These are phyloP conservation scores for Holtermannia corniformis DNA, from an alignment of 768 basidiomycete genomes.

Conservation along the genomic window DNA sequence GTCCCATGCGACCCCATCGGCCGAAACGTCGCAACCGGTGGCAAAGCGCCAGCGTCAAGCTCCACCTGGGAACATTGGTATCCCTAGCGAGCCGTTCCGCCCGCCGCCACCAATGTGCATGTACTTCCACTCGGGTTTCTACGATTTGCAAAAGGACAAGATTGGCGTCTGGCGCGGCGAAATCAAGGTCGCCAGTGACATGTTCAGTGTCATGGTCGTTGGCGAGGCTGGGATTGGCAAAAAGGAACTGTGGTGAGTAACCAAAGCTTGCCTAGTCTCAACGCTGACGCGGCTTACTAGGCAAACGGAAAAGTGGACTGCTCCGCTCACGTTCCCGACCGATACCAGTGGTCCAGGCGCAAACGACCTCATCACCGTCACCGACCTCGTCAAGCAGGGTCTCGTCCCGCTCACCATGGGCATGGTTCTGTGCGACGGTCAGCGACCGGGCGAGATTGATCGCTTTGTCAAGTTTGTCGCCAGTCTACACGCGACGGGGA, in stretches of 20 bases:
- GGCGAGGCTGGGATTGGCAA: constrained; percentile 24
- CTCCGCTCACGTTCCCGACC: constrained; percentile 17
- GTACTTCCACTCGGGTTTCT: constrained; percentile 32
- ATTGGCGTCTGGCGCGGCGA: constrained; percentile 34
- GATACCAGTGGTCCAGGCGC: constrained; percentile 10
- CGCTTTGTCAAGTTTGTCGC: constrained; percentile 30
- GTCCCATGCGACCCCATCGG: not conserved
- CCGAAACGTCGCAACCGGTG: not conserved
- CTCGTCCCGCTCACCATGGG: constrained; percentile 30
- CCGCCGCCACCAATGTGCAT: constrained; percentile 38
- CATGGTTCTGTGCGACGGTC: constrained; percentile 33
- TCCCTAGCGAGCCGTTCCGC: constrained; percentile 24
- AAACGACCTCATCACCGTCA: constrained; percentile 29
- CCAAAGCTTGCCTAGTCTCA: not conserved
- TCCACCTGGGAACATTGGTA: constrained; percentile 9
- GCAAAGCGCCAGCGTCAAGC: not conserved
- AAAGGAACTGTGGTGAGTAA: constrained; percentile 26
- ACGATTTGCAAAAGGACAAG: constrained; percentile 30
- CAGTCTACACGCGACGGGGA: constrained; percentile 29
- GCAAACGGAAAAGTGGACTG: constrained; percentile 30
- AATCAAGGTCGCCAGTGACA: constrained; percentile 25
- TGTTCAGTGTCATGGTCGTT: constrained; percentile 25
- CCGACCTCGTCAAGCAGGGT: constrained; percentile 30
- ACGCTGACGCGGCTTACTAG: constrained; percentile 6
- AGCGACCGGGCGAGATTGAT: constrained; percentile 5